Base-by-base conservation (phyloP, 2,329 filamentous ascomycete genomes). In the Verruconis gallopava region DNA sequence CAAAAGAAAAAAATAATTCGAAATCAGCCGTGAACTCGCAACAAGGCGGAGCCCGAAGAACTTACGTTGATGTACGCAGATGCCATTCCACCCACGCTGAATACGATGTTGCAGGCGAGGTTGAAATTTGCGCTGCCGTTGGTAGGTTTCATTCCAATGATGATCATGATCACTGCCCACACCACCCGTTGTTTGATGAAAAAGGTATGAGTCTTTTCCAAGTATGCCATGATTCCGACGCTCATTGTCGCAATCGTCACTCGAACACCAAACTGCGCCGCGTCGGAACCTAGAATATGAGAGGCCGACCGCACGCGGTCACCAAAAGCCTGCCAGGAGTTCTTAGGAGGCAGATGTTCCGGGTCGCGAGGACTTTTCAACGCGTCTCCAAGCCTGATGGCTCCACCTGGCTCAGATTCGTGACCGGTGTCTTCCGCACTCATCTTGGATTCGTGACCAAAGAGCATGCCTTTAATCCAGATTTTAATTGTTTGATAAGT, bases 131-230 rank as follows among this genome's bases (percentile, higher is more conserved):
- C 37, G 6, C 5, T 38, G 6, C 37, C 37, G 9, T 15, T 11
- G 9, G 37, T 38, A 5, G 37, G 37, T 9, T 20, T 38, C 37
- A 38, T 38, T 15, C 6, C 6, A 25, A 38, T 38, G 15, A 20
- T 15, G 11, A 22, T 38, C 37, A 38, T 38, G 12, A 38, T 20
- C 37, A 38, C 17, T 6, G 37, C 37, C 37, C 37, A 38, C 15
- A 38, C 15, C 37, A 38, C 9, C 6, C 37, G 37, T 9, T 38
- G 22, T 11, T 11, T 21, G 37, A 38, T 22, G 37, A 38, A 38
- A 20, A 38, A 38, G 6, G 19, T 15, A 13, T 38, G 37, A 9
- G 37, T 38, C 12, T 19, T 9, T 21, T 38, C 9, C 6, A 38
- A 17, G 15, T 21, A 38, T 9, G 12, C 37, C 18, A 38, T 9